phyloP scores from a whole-genome alignment of 495 filamentous ascomycete genomes.

The Hypoxylon subgilvum region DNA sequence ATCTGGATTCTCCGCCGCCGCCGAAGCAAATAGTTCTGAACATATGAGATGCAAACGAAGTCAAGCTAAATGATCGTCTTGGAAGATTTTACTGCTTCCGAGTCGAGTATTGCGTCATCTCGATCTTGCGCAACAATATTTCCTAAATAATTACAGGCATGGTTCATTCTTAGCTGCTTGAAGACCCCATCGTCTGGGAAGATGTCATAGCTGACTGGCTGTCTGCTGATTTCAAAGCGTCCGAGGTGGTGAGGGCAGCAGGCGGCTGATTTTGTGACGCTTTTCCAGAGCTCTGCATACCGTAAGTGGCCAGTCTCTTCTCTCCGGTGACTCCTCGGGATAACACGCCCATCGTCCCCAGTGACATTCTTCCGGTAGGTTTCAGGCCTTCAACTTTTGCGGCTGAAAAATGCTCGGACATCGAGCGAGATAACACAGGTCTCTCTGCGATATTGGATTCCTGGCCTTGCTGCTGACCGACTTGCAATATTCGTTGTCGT shows the following conservation, averaged over 20 bases:
- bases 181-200: slow-evolving; percentile 3
- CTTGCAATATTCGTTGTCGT: neutral
- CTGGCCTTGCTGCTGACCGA: neutral
- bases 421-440: slow-evolving; percentile 25
- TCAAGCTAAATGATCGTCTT: no score
- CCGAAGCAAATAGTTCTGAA: no score
- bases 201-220: slow-evolving; percentile 14
- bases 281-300: neutral
- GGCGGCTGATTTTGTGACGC: slow-evolving; percentile 1
- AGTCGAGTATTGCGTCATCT: no score
- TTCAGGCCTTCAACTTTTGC: neutral
- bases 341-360: neutral
- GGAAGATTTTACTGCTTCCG: no score
- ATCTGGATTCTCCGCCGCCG: no score
- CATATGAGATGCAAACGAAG: no score
- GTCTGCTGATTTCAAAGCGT: neutral
- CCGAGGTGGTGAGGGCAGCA: neutral
- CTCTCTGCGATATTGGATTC: neutral
- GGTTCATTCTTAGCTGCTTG: slow-evolving; percentile 1
- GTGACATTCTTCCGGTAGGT: neutral
- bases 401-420: slow-evolving; percentile 16
- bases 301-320: slow-evolving; percentile 8
- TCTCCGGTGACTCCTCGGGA: neutral
- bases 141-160: neutral
- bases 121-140: no score